Evolutionary conservation across 805 yeast genomes (phyloP), one percentile per base, ranked within the genome.

Genomic region (Suhomyces faveliae): DNA sequence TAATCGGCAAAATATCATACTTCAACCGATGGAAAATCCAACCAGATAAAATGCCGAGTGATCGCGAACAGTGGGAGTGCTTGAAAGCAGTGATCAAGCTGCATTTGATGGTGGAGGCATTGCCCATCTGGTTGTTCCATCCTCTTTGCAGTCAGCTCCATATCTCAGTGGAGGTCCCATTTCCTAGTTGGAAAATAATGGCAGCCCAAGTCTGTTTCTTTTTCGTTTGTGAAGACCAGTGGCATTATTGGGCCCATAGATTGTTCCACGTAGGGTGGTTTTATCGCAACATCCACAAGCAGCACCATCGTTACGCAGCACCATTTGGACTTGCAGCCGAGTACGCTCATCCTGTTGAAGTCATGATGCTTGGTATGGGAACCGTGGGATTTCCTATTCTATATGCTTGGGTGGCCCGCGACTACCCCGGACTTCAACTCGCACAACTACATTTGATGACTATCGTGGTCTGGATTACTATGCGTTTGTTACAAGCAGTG

Each of bases 251-350:
- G 80, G 74, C 78, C 43, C 85, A 80, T 56, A 62, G 85, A 49
- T 64, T 77, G 33, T 79, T 80, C 61, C 85, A 80, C 54, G 70
- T 74, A 50, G 83, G 84, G 5, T 68, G 74, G 41, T 80, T 80
- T 57, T 80, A 80, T 64, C 79, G 76, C 58, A 73, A 78, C 55
- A 73, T 80, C 50, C 85, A 80, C 59, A 80, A 80, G 61, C 83
- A 78, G 58, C 85, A 80, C 61, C 85, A 80, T 57, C 67, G 78
- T 54, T 80, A 79, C 54, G 82, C 84, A 15, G 84, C 85, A 10
- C 85, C 85, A 5, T 80, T 80, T 61, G 85, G 85, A 2, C 68
- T 80, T 49, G 69, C 84, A 24, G 85, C 85, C 5, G 85, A 80
- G 51, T 80, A 79, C 52, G 84, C 84, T 15, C 85, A 80, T 51